Base-by-base conservation (phyloP, 2,329 filamentous ascomycete species). In the Aureobasidium sp. region DNA sequence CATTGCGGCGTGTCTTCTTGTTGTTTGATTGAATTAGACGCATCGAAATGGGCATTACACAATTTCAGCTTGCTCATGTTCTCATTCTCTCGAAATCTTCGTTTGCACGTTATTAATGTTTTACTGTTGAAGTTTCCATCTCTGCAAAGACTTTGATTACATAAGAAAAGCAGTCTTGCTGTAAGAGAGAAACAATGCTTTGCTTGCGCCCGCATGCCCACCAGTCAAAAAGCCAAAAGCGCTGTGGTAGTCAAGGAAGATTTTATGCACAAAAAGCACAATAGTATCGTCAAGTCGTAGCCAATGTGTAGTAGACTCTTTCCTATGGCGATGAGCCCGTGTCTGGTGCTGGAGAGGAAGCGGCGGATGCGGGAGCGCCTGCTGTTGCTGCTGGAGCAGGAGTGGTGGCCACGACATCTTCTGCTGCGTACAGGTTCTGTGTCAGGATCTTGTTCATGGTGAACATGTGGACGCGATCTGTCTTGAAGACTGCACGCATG, bases 401-500 rank as follows among this genome's bases (percentile, higher is more conserved):
- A 27, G 4, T 27, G 14, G 37, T 32, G n/a, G n/a, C 10, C 21
- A 58, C 54, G 21, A 58, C 54, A 21, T 94, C 91, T 59, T 93
- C 91, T 51, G 90, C 82, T 2, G 88, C 89, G 71, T 96, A 97
- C 42, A 97, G 80, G 70, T 97, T 93, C 72, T 88, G 87, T 65
- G 90, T 91, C 11, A 97, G 85, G 16, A 96, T 84, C 79, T 97
- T 97, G 80, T 96, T 97, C 93, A 99, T 97, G 67, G 91, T 92
- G 75, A 99, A 99, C 94, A 99, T 99, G 76, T 97, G 91, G 54
- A 99, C 89, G 70, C 84, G 89, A 69, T 91, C 85, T 70, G 89
- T 84, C 74, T 96, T 96, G 79, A 99, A 99, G 8, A 99, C 89
- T 7, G 89, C 88, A 64, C 90, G 86, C 88, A 99, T 88, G 67